These are phyloP conservation scores for Serendipita sp. DNA, from an alignment of 768 basidiomycete species.

Conservation along the genomic window DNA sequence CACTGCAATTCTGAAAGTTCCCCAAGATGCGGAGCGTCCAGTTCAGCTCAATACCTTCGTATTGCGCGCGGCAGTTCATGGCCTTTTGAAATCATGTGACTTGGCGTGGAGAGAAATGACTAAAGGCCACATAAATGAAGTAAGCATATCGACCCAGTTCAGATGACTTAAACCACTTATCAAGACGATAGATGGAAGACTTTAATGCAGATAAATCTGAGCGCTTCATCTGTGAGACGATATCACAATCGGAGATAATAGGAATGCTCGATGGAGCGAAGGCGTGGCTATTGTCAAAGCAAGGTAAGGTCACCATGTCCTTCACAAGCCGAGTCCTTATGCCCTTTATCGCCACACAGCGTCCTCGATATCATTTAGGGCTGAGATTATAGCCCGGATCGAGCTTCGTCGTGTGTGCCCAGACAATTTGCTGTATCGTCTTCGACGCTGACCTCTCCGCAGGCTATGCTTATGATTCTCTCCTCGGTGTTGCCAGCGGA, in stretches of 20 bases:
- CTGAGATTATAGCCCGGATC: neutral
- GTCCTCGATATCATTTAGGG: neutral
- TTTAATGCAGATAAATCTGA: slow-evolving; percentile 12
- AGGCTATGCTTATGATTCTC: slow-evolving; percentile 13
- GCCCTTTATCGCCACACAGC: neutral
- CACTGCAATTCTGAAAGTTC: slow-evolving; percentile 26
- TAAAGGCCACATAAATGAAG: slow-evolving; percentile 63
- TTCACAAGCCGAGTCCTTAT: neutral
- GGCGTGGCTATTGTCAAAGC: slow-evolving; percentile 28
- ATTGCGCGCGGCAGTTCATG: slow-evolving; percentile 48
- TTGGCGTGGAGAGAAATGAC: slow-evolving; percentile 66
- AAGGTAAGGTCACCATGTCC: neutral
- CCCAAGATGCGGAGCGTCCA: slow-evolving; percentile 33
- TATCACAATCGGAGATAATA: slow-evolving; percentile 10
- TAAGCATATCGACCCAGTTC: slow-evolving; percentile 23
- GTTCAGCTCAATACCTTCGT: slow-evolving; percentile 50
- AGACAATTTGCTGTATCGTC: neutral
- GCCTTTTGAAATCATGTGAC: slow-evolving; percentile 66
- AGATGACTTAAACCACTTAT: neutral
- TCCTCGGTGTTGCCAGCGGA: slow-evolving; percentile 7
- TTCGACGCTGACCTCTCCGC: neutral
- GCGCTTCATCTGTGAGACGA: slow-evolving; percentile 10
- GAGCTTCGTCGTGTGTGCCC: slow-evolving; percentile 6
- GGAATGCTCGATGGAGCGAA: slow-evolving; percentile 44
- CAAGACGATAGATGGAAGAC: neutral